Evolutionary conservation across 1,139 yeast genomes (phyloP).

Genomic region (Pneumocystis sp.): DNA sequence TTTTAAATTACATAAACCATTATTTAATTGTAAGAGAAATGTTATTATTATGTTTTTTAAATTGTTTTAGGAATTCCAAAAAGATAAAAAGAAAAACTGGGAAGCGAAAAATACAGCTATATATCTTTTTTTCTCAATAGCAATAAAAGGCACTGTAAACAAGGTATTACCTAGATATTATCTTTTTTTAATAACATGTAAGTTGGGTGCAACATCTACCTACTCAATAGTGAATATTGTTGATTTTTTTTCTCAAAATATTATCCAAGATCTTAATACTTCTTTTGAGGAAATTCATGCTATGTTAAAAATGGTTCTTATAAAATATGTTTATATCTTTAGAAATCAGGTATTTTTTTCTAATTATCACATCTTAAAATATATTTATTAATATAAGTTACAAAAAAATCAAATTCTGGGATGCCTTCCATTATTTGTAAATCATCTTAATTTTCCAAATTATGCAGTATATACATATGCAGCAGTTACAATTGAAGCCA

Average conservation of each 20-base stretch:
- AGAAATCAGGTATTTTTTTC: slow-evolving; percentile 35
- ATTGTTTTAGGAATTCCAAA: slow-evolving; percentile 27
- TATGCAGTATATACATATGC: slow-evolving; percentile 87
- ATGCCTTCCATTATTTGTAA: slow-evolving; percentile 66
- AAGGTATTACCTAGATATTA: neutral
- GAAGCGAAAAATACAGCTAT: slow-evolving; percentile 75
- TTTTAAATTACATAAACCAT: slow-evolving; percentile 58
- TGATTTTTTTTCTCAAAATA: slow-evolving; percentile 61
- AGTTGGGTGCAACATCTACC: slow-evolving; percentile 68
- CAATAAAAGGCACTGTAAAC: slow-evolving; percentile 55
- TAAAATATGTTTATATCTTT: slow-evolving; percentile 75
- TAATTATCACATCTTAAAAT: neutral
- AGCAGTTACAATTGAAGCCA: slow-evolving; percentile 80
- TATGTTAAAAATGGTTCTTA: slow-evolving; percentile 78
- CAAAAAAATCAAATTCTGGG: slow-evolving; percentile 69
- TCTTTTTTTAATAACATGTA: slow-evolving; percentile 36
- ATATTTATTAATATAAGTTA: slow-evolving; percentile 33
- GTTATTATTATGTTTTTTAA: neutral
- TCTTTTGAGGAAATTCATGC: slow-evolving; percentile 37
- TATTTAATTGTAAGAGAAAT: slow-evolving; percentile 30
- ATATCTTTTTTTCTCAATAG: slow-evolving; percentile 73
- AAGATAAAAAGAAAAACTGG: slow-evolving; percentile 42
- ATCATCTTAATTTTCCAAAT: slow-evolving; percentile 45
- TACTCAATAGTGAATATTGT: slow-evolving; percentile 76
- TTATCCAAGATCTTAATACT: slow-evolving; percentile 63